Conservation (phyloP, 1,284 basidiomycete species). For the Takashimella koratensis region DNA sequence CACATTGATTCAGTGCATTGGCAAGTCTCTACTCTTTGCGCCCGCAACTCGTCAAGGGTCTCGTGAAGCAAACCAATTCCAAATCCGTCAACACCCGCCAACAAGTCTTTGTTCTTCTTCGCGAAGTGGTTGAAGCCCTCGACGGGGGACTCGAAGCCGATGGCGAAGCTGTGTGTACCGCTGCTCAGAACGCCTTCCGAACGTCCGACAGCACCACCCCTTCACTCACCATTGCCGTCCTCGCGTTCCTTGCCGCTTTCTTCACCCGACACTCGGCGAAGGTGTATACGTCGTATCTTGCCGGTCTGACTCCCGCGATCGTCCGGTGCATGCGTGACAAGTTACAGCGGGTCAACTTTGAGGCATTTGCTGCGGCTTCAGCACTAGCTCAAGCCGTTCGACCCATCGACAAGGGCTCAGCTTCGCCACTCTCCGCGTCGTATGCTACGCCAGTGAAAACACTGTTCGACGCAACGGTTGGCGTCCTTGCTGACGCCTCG, state of each 20-base stretch:
- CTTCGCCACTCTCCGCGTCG: slow-evolving; percentile 33
- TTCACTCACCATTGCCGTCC: slow-evolving; percentile 69
- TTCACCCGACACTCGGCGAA: slow-evolving; percentile 73
- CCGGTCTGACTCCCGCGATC: slow-evolving; percentile 66
- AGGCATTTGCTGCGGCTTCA: slow-evolving; percentile 63
- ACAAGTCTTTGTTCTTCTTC: slow-evolving; percentile 75
- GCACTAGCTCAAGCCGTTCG: slow-evolving; percentile 51
- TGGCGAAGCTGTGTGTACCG: slow-evolving; percentile 54
- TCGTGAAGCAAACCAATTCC: slow-evolving; percentile 77
- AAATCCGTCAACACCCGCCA: slow-evolving; percentile 82
- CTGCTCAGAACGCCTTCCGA: slow-evolving; percentile 30
- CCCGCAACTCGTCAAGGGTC: slow-evolving; percentile 70
- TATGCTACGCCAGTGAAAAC: slow-evolving; percentile 57
- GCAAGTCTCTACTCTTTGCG: slow-evolving; percentile 62
- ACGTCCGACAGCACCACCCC: slow-evolving; percentile 62
- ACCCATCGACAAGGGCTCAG: slow-evolving; percentile 28
- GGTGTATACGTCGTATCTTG: slow-evolving; percentile 61
- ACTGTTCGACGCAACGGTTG: slow-evolving; percentile 70
- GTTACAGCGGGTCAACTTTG: slow-evolving; percentile 56
- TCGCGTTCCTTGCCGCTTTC: slow-evolving; percentile 80
- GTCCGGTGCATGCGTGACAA: slow-evolving; percentile 62
- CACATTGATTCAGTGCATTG: slow-evolving; percentile 10
- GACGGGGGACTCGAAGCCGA: slow-evolving; percentile 77
- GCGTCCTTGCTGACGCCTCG: slow-evolving; percentile 69
- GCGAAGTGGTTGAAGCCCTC: slow-evolving; percentile 71